These are phyloP conservation scores for Euphorbia peplus DNA, from an alignment of 345 rosid species.

Conservation along the genomic window DNA sequence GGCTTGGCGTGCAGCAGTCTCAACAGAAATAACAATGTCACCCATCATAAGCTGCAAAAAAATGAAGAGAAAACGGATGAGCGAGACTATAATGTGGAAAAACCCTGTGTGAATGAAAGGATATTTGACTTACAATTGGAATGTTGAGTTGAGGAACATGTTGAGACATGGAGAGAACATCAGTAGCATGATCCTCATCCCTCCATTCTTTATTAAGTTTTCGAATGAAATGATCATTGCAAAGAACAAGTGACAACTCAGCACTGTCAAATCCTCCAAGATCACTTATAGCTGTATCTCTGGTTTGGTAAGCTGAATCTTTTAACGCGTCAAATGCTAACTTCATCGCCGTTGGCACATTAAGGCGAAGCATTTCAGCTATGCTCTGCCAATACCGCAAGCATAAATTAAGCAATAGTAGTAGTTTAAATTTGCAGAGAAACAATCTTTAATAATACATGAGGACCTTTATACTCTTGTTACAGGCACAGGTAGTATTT, in stretches of 20 bases:
- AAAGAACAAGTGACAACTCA: conserved; percentile 79
- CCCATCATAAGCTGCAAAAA: conserved; percentile 86
- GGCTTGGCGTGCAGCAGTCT: conserved; percentile 91
- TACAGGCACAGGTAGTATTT: too few species aligned
- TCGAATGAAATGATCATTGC: conserved; percentile 74
- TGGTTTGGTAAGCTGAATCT: conserved; percentile 57
- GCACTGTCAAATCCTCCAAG: conserved; percentile 66
- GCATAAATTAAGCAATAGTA: neutral
- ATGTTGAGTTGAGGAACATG: conserved; percentile 73
- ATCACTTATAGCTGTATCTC: conserved; percentile 65
- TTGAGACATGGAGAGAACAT: conserved; percentile 94
- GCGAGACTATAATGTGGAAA: neutral
- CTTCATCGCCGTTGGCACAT: conserved; percentile 87
- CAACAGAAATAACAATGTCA: conserved; percentile 86
- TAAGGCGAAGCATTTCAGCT: conserved; percentile 78
- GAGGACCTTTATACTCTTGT: neutral
- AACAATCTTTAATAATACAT: neutral
- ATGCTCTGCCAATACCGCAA: conserved; percentile 46
- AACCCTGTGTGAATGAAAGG: neutral
- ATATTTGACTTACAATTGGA: conserved; percentile 58
- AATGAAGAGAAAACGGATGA: conserved; percentile 14
- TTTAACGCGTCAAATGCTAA: conserved; percentile 62
- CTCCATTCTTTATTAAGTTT: conserved; percentile 96
- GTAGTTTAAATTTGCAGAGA: neutral
- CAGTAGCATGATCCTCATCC: conserved; percentile 88